Conservation (phyloP, 2,329 filamentous ascomycete species). For the Colletotrichum sp. region DNA sequence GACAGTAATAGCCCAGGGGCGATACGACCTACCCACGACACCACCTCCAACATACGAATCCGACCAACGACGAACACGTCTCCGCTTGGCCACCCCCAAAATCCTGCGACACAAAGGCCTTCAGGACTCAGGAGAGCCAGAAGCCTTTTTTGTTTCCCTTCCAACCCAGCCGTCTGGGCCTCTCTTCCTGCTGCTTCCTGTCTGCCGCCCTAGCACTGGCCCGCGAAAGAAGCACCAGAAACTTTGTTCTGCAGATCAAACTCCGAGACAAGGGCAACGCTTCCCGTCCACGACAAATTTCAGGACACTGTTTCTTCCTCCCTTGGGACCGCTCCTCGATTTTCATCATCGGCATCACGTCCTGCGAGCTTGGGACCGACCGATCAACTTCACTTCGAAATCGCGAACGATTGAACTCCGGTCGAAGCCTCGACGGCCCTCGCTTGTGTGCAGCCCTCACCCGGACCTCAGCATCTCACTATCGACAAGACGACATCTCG, state of each 20-base stretch:
- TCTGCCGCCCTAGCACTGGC: background rate
- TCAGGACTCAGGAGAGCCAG: constrained; percentile 31
- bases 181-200: constrained; percentile 26
- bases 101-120: constrained; percentile 44
- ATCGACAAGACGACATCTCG: background rate
- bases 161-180: constrained; percentile 8
- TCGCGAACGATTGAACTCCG: background rate
- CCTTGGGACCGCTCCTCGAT: background rate
- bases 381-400: background rate
- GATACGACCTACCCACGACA: constrained; percentile 16
- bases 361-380: background rate
- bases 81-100: constrained; percentile 13
- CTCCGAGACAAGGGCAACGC: constrained; percentile 20
- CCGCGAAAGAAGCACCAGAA: constrained; percentile 21
- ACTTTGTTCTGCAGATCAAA: constrained; percentile 29
- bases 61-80: background rate
- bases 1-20: constrained; percentile 16
- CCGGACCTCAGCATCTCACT: background rate
- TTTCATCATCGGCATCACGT: constrained; percentile 13
- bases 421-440: background rate
- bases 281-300: constrained; percentile 3
- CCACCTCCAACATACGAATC: background rate
- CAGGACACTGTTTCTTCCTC: background rate
- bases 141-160: background rate
- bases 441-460: background rate